phyloP scores from a whole-genome alignment of 768 basidiomycete species.

The Rhizopogon rudus region DNA sequence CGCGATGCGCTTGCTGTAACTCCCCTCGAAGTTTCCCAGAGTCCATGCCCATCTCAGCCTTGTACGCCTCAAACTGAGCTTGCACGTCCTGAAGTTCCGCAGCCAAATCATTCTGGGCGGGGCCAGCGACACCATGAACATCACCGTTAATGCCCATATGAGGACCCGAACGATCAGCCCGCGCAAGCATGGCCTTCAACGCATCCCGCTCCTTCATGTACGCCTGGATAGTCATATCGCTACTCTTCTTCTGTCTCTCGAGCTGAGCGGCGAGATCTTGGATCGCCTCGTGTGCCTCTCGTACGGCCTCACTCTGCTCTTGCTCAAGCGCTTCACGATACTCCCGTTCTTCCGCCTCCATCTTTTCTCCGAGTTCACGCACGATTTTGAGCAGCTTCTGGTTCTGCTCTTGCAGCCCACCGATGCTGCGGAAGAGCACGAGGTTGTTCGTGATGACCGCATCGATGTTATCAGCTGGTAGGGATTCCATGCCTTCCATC shows the following conservation, averaged over 20 bases:
- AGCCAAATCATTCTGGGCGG: slow-evolving; percentile 34
- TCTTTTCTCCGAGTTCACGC: slow-evolving; percentile 74
- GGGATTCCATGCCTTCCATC: slow-evolving; percentile 38
- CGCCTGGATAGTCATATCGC: slow-evolving; percentile 68
- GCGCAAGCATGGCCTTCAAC: slow-evolving; percentile 66
- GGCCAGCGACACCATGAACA: slow-evolving; percentile 19
- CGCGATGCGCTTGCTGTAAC: slow-evolving; percentile 55
- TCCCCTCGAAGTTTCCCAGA: slow-evolving; percentile 70
- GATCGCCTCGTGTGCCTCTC: slow-evolving; percentile 87
- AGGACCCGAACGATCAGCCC: slow-evolving; percentile 34
- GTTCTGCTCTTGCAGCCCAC: slow-evolving; percentile 85
- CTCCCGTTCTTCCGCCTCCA: slow-evolving; percentile 83
- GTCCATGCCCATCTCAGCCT: slow-evolving; percentile 77
- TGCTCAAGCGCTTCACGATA: slow-evolving; percentile 63
- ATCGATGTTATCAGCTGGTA: slow-evolving; percentile 57
- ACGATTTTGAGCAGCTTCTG: slow-evolving; percentile 82
- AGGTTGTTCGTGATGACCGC: slow-evolving; percentile 85
- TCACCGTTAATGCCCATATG: slow-evolving; percentile 26
- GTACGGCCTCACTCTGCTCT: slow-evolving; percentile 75
- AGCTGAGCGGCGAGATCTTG: slow-evolving; percentile 72
- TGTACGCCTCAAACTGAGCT: slow-evolving; percentile 76
- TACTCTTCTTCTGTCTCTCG: slow-evolving; percentile 69
- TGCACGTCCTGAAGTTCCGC: slow-evolving; percentile 71
- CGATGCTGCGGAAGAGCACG: slow-evolving; percentile 79
- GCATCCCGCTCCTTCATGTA: slow-evolving; percentile 88